Conservation (phyloP, 805 yeast species). For the Candida parachauliodes region DNA sequence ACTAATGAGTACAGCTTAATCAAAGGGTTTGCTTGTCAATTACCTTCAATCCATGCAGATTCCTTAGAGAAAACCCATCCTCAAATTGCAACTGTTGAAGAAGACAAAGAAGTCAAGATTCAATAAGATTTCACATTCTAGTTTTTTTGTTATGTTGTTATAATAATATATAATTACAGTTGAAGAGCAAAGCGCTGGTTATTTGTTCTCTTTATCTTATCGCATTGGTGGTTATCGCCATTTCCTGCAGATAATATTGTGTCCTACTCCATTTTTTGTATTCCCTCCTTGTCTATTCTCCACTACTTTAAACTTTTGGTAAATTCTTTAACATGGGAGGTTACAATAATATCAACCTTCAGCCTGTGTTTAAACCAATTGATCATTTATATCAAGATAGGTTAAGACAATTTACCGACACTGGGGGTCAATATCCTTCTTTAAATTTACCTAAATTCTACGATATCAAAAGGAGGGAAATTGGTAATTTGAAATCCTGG, state of each 20-base stretch:
- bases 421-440: constrained; percentile 67
- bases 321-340: constrained; percentile 10
- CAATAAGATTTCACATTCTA: no score
- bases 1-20: constrained; percentile 59
- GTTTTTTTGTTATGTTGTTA: no score
- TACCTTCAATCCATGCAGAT: constrained; percentile 51
- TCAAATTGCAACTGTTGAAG: constrained; percentile 59
- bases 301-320: not conserved
- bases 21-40: constrained; percentile 61
- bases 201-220: not conserved
- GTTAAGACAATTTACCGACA: constrained; percentile 68
- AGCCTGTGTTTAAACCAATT: constrained; percentile 73
- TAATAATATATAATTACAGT: no score
- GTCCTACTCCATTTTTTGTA: not conserved
- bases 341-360: constrained; percentile 23
- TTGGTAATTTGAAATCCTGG: constrained; percentile 54
- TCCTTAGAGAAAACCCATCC: constrained; percentile 43
- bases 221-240: not conserved
- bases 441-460: constrained; percentile 82
- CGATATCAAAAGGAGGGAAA: constrained; percentile 55
- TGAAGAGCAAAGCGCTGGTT: no score
- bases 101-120: constrained; percentile 57
- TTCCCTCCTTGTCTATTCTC: not conserved
- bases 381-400: constrained; percentile 71
- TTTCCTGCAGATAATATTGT: constrained; percentile 1